Base-by-base conservation (phyloP, 495 filamentous ascomycete species). In the Podospora appendiculata region DNA sequence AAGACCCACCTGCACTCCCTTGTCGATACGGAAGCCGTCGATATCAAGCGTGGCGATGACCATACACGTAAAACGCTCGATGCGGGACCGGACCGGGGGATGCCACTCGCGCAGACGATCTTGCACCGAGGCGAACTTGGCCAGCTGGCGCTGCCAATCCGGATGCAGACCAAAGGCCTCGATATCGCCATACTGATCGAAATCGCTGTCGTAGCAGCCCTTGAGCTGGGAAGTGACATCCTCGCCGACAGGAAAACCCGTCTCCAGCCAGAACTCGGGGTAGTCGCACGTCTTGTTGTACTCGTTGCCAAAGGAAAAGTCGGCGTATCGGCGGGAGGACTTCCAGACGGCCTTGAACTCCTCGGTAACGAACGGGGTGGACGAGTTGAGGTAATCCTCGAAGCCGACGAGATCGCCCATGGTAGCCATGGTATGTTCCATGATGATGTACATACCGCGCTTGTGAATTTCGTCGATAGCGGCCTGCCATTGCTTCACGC, bases 371-470 rank as follows among this genome's bases (percentile, higher is more conserved):
- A 85, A 86, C 0, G 79, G 78, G 0, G 83, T 78, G 1, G 80
- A 79, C 2, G 58, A 68, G 51, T 86, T 86, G 45, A 84, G 68
- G 57, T 79, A 83, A 8, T 79, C 81, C 44, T 82, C 68, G 60
- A 85, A 86, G 2, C 81, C 82, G 54, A 86, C 75, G 48, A 87
- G 71, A 56, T 87, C 81, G 43, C 82, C 81, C 78, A 87, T 74
- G 83, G 84, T 87, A 36, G 83, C 73, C 62, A 87, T 73, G 6
- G 84, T 88, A 55, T 87, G 84, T 52, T 88, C 84, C 50, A 87
- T 70, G 17, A 88, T 69, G 41, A 87, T 78, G 69, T 87, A 88
- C 83, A 88, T 88, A 41, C 79, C 81, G 11, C 80, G 76, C 2
- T 64, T 66, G 62, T 87, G 83, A 17, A 86, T 82, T 46, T 84